A percentile compares a stretch with the other conserved stretches of the same genome.
These are phyloP conservation scores for Xylaria arbuscula DNA, from an alignment of 2,329 filamentous ascomycete genomes.

Conservation along the genomic window DNA sequence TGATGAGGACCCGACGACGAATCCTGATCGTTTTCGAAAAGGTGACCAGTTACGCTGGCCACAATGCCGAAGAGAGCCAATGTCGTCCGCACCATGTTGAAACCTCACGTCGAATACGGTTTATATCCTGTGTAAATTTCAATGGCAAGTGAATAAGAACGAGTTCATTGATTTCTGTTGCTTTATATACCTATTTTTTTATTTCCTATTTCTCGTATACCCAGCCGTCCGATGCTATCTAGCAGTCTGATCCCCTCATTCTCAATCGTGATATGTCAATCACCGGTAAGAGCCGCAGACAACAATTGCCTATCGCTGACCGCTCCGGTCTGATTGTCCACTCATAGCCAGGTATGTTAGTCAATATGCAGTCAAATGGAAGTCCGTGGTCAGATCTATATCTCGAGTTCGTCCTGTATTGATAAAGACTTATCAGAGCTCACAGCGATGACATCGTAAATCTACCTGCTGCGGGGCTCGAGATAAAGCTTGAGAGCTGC, in stretches of 20 bases:
- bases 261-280: conserved; percentile 19
- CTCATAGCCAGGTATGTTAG: conserved; percentile 36
- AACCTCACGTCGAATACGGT: background rate
- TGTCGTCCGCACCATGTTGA: conserved; percentile 39
- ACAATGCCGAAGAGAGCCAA: conserved; percentile 57
- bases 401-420: conserved; percentile 43
- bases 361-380: conserved; percentile 40
- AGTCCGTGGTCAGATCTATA: conserved; percentile 40
- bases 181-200: background rate
- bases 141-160: background rate
- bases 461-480: conserved; percentile 39
- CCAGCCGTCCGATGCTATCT: background rate
- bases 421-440: conserved; percentile 35
- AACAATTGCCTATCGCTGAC: conserved; percentile 19
- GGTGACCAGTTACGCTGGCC: conserved; percentile 68
- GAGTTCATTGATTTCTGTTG: too few species aligned
- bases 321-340: conserved; percentile 38
- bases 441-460: conserved; percentile 40
- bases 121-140: background rate
- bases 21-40: conserved; percentile 67
- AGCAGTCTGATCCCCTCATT: conserved; percentile 10
- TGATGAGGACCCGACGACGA: conserved; percentile 75
- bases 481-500: conserved; percentile 43
- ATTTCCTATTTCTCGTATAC: background rate
- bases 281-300: conserved; percentile 4